These are phyloP conservation scores for Umbelopsis sp. DNA, from an alignment of 192 early-diverging fungal species.

Conservation along the genomic window DNA sequence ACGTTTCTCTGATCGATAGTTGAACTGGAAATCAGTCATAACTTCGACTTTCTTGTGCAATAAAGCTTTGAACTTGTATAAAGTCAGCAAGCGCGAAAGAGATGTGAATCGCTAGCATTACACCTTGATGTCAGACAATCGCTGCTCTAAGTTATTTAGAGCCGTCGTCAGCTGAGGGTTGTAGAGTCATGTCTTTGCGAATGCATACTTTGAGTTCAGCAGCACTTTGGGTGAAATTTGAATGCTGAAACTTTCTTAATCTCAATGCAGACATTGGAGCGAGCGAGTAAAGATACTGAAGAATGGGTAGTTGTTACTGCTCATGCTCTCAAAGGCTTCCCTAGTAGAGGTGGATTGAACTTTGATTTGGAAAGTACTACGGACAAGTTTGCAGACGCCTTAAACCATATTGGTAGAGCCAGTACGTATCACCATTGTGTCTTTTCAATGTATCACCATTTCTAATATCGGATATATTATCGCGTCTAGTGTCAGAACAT, in stretches of 20 bases:
- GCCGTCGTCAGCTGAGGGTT: background rate
- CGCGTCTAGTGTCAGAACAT: background rate
- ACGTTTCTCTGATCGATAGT: constrained; percentile 11
- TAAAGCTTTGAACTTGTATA: constrained; percentile 13
- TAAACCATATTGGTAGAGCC: constrained; percentile 2
- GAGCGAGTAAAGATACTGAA: constrained; percentile 13
- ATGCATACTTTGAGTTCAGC: background rate
- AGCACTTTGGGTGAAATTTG: background rate
- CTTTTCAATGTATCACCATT: no score
- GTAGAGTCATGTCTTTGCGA: constrained; percentile 2
- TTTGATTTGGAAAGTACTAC: constrained; percentile 6
- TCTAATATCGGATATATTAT: background rate
- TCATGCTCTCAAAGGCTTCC: constrained; percentile 10
- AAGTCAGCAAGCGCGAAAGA: constrained; percentile 22
- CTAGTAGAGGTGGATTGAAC: background rate
- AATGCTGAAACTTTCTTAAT: background rate
- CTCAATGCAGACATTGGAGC: background rate
- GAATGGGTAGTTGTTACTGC: constrained; percentile 13
- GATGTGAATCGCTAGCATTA: constrained; percentile 16
- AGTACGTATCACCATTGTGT: background rate
- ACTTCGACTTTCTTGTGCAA: constrained; percentile 8
- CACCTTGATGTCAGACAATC: constrained; percentile 13
- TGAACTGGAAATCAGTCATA: constrained; percentile 14
- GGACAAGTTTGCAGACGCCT: constrained; percentile 16
- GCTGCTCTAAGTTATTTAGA: constrained; percentile 10